These are phyloP conservation scores for Penicillium sp. DNA, from an alignment of 2,329 filamentous ascomycete species.

Conservation along the genomic window DNA sequence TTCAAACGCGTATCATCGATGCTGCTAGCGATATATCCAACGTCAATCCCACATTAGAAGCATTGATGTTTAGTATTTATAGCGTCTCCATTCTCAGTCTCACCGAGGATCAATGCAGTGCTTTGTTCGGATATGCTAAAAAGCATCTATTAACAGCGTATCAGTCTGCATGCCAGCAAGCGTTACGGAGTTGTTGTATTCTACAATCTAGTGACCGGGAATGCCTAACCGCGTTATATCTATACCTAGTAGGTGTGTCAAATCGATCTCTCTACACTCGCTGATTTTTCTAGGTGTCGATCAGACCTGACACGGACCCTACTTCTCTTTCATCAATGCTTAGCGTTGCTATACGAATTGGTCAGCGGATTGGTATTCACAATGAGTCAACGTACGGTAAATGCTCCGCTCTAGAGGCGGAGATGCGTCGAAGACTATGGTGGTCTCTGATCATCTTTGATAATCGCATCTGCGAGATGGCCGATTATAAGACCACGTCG, in stretches of 20 bases:
- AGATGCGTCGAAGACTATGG: neutral
- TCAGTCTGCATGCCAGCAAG: neutral
- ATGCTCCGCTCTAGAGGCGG: neutral
- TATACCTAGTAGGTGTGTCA: neutral
- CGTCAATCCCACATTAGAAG: neutral
- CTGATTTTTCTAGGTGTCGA: neutral
- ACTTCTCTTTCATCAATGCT: neutral
- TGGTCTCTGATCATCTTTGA: neutral
- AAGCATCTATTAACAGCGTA: neutral
- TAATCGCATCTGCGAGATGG: neutral
- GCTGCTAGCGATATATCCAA: neutral
- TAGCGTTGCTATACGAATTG: neutral
- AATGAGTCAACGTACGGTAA: neutral
- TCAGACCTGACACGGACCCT: neutral
- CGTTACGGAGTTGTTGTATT: neutral
- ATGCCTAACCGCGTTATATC: neutral
- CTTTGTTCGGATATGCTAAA: neutral
- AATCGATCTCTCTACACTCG: rapidly evolving
- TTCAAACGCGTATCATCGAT: neutral
- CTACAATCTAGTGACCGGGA: neutral
- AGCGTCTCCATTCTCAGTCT: neutral
- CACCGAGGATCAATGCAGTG: neutral
- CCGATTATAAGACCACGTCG: neutral
- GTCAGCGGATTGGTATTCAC: neutral
- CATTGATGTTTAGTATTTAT: neutral